Base-by-base conservation (phyloP, 2,329 filamentous ascomycete species). In the Calonectria pseudoreteaudii region DNA sequence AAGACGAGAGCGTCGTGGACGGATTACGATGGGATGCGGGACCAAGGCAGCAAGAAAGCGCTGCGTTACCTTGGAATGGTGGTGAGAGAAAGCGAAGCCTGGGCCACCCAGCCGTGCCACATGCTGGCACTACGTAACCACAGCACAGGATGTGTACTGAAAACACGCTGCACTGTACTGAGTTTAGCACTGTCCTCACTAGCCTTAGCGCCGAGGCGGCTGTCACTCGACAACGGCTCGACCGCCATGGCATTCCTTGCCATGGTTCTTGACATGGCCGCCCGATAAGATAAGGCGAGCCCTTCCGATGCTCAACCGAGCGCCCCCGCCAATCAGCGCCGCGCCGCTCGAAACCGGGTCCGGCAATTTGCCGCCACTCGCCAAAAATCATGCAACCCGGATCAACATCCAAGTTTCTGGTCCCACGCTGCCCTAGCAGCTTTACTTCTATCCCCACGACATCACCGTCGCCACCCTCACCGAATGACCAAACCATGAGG, bases 401-500 rank as follows among this genome's bases (percentile, higher is more conserved):
- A 75, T 75, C 76, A 75, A 64, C 71, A 26, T 67, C 67, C 77
- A 77, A 75, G 76, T 78, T 80, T 78, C 78, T 75, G 58, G 60
- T 66, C 71, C 68, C 66, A 72, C 70, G 60, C 47, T 64, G 60
- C 38, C 71, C 66, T 68, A 71, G 70, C 70, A 70, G 50, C 58
- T 74, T 74, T 68, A 75, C 71, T 70, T 74, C 56, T 53, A 60
- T 44, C 53, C 26, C 71, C 74, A 73, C 75, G 72, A 78, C 77
- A 77, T 76, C 76, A 71, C 70, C 79, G 56, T 34, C 76, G 41
- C 31, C 56, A 56, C 58, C 65, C 73, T 71, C 67, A 74, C 64
- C 71, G 62, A 58, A 31, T 74, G 65, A 60, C 38, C 49, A 62
- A 75, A 85, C 78, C 78, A 87, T 86, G 85, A 81, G 81, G 78